Conservation (phyloP, 495 filamentous ascomycete genomes). For the Aspergillus saccharolyticus region DNA sequence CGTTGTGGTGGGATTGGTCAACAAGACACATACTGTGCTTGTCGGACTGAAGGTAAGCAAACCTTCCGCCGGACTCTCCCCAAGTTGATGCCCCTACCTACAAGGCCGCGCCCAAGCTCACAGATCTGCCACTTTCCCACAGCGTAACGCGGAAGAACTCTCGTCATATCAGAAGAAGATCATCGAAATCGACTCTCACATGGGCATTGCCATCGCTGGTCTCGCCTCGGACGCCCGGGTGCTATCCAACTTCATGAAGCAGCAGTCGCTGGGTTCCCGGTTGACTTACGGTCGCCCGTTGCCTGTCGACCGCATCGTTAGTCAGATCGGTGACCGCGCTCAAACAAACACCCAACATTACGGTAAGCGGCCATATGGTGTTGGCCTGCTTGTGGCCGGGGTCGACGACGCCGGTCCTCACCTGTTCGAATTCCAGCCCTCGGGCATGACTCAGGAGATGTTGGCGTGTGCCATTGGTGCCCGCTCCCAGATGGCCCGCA, state of each 20-base stretch:
- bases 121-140: constrained; percentile 5
- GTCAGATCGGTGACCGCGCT: constrained; percentile 89
- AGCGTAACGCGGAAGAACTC: constrained; percentile 98
- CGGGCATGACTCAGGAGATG: constrained; percentile 96
- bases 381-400: constrained; percentile 87
- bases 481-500: constrained; percentile 92
- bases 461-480: constrained; percentile 91
- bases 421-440: constrained; percentile 97
- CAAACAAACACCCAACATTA: constrained; percentile 98
- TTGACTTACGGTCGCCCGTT: constrained; percentile 94
- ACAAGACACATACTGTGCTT: constrained; percentile 95
- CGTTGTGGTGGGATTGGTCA: constrained; percentile 91
- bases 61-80: too few relatives aligned
- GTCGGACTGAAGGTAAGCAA: constrained; percentile 85
- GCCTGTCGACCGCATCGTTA: constrained; percentile 78
- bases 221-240: constrained; percentile 97
- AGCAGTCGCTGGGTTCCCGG: constrained; percentile 90
- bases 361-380: constrained; percentile 93
- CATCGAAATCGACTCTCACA: constrained; percentile 92
- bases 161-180: constrained; percentile 99
- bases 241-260: constrained; percentile 99
- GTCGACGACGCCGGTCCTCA: constrained; percentile 91
- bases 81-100: too few relatives aligned
- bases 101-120: too few relatives aligned
- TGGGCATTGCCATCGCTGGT: constrained; percentile 91